Base-by-base conservation (phyloP, 2,329 filamentous ascomycete genomes). In the Aspergillus clavatus region DNA sequence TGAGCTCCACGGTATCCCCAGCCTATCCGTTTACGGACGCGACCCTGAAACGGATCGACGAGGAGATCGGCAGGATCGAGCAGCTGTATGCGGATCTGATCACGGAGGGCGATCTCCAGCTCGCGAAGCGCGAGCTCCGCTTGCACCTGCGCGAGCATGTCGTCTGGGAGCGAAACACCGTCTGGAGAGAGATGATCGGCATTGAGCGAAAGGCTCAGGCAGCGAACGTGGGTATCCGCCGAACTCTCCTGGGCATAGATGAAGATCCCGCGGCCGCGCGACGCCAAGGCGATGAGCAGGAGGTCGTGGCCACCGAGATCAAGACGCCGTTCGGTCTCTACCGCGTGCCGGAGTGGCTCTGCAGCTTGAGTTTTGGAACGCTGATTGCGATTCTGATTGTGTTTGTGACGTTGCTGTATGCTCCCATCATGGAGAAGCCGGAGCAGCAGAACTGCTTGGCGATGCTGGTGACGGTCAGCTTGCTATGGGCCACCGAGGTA, bases 111-210 rank as follows among this genome's bases (percentile, higher is more conserved):
- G 88, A 98, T 60, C 70, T 86, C 3, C 75, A 79, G 5, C 72
- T 86, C 10, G 90, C 93, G 4, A 87, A 83, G 59, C 84, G 87
- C 55, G 93, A 97, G 62, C 75, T 98, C 46, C 81, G 93, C 43
- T 81, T 95, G 23, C 90, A 98, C 62, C 78, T 98, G 21, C 79
- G 93, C 46, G 94, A 98, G 69, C 93, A 98, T 66, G 90, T 98
- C 16, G 91, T 97, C 0, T 98, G 93, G 94, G 94, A 98, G 67
- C 81, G 93, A 46, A 98, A 98, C 63, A 98, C 93, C 0, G 93
- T 98, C 14, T 98, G 93, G 93, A 79, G 94, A 70, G 93, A 98
- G 59, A 93, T 98, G 81, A 98, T 98, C 64, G 93, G 91, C 42
- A 91, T 98, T 56, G 94, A 98, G 72, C 80, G 93, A 18, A 90